A percentile compares a stretch with the other conserved stretches of the same genome.
These are phyloP conservation scores for Rosa chinensis DNA, from an alignment of 306 rosid species.

Conservation along the genomic window DNA sequence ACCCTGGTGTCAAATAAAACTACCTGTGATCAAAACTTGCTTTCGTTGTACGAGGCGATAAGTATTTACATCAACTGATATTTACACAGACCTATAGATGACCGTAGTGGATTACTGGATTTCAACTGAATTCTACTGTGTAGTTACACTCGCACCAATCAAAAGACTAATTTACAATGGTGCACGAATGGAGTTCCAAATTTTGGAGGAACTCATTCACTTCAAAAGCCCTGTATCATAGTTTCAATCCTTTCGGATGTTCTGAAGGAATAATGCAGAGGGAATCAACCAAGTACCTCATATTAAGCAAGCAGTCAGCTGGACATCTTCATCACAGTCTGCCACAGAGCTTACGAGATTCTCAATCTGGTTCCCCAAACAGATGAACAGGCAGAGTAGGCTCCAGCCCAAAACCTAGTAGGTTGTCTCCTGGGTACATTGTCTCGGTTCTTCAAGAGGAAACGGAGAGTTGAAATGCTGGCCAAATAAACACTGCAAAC, in stretches of 20 bases:
- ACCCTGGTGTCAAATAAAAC: not conserved
- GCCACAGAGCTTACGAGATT: not conserved
- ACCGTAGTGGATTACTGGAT: not conserved
- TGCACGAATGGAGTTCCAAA: not conserved
- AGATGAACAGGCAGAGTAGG: not conserved
- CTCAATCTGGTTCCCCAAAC: not conserved
- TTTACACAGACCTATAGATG: not conserved
- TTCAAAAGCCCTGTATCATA: not conserved
- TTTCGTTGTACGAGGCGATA: not conserved
- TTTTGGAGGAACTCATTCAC: not conserved
- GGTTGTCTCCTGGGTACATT: not conserved
- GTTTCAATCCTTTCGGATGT: not conserved
- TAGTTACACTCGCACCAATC: not conserved
- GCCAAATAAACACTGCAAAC: not conserved
- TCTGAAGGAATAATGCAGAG: not conserved
- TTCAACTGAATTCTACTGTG: not conserved
- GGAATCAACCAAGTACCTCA: slow-evolving; percentile 20
- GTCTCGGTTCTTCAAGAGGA: not conserved
- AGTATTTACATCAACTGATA: slow-evolving; percentile 5
- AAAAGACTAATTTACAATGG: not conserved
- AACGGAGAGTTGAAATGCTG: not conserved
- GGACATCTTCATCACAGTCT: not conserved
- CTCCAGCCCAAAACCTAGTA: not conserved
- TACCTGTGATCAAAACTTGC: not conserved
- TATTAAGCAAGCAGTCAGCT: not conserved